These are phyloP conservation scores for Wickerhamiella qilinensis DNA, from an alignment of 805 yeast species.

Conservation along the genomic window DNA sequence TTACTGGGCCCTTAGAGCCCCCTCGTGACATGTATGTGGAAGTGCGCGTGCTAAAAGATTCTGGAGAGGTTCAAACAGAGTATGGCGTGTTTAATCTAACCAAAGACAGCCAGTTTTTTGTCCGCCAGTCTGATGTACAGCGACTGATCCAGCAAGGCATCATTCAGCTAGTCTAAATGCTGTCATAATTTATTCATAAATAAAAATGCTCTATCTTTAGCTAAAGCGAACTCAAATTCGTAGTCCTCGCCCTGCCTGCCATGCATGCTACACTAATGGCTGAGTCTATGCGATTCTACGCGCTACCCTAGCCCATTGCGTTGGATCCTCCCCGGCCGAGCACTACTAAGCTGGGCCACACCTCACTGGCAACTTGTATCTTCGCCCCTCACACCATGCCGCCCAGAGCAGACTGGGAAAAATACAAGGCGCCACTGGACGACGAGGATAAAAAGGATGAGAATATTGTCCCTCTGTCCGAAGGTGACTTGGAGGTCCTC, in stretches of 20 bases:
- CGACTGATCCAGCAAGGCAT: conserved; percentile 88
- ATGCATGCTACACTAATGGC: no score
- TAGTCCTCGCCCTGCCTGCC: no score
- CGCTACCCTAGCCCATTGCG: no score
- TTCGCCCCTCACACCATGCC: conserved; percentile 53
- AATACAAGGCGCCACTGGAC: conserved; percentile 77
- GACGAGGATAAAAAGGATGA: conserved; percentile 43
- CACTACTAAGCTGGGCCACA: no score
- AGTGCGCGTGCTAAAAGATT: conserved; percentile 82
- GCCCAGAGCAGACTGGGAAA: conserved; percentile 98
- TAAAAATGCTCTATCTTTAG: no score
- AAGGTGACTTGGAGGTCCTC: conserved; percentile 93
- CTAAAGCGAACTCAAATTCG: no score
- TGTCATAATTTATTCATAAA: no score
- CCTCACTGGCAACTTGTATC: no score
- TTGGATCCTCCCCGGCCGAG: no score
- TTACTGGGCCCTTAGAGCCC: conserved; percentile 79
- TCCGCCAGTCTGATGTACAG: conserved; percentile 87
- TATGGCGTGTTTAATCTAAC: conserved; percentile 84
- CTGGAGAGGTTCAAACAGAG: conserved; percentile 95
- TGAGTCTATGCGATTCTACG: no score
- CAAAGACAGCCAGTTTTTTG: conserved; percentile 87
- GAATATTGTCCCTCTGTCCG: conserved; percentile 72
- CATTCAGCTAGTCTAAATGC: conserved; percentile 51
- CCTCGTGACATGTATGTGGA: conserved; percentile 87